Percentiles rank a stretch among this genome's conserved stretches.
phyloP scores from a whole-genome alignment of 1,139 yeast genomes.

The Arxiozyma heterogenica region DNA sequence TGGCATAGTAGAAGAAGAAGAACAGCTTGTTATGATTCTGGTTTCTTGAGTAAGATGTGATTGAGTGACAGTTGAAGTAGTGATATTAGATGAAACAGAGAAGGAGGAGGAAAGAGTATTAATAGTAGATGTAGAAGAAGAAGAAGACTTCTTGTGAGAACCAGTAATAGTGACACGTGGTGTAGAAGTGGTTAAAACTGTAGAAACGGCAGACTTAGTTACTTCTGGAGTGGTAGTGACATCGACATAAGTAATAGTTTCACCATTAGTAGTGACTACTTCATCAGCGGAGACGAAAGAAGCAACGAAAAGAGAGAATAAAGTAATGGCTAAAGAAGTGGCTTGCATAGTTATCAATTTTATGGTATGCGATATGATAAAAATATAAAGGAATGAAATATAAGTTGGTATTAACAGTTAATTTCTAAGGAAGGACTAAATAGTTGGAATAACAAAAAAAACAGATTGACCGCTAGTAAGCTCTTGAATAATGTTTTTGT shows the following conservation, averaged over 20 bases:
- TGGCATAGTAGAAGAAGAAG: slow-evolving; percentile 2
- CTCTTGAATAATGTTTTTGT: neutral
- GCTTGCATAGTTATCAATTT: slow-evolving; percentile 10
- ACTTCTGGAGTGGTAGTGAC: slow-evolving; percentile 30
- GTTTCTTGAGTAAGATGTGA: neutral
- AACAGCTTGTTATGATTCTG: neutral
- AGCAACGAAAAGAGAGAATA: slow-evolving; percentile 8
- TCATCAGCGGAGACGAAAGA: slow-evolving; percentile 16
- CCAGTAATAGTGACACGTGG: slow-evolving; percentile 22
- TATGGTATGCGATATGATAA: neutral
- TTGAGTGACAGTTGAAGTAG: slow-evolving; percentile 14
- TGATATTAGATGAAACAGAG: slow-evolving; percentile 8
- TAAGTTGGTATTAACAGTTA: neutral
- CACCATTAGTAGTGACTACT: neutral
- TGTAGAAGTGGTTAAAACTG: slow-evolving; percentile 30
- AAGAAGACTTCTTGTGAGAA: slow-evolving; percentile 3
- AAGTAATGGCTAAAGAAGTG: slow-evolving; percentile 1
- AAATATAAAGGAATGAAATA: slow-evolving; percentile 1
- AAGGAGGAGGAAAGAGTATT: neutral
- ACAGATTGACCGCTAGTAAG: neutral
- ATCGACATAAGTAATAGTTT: slow-evolving; percentile 27
- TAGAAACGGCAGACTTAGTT: slow-evolving; percentile 29
- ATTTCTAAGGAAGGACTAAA: neutral
- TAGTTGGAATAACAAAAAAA: neutral
- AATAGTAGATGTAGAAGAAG: slow-evolving; percentile 1